phyloP scores from a whole-genome alignment of 108 stramenopile species.

The Tribonema minus region DNA sequence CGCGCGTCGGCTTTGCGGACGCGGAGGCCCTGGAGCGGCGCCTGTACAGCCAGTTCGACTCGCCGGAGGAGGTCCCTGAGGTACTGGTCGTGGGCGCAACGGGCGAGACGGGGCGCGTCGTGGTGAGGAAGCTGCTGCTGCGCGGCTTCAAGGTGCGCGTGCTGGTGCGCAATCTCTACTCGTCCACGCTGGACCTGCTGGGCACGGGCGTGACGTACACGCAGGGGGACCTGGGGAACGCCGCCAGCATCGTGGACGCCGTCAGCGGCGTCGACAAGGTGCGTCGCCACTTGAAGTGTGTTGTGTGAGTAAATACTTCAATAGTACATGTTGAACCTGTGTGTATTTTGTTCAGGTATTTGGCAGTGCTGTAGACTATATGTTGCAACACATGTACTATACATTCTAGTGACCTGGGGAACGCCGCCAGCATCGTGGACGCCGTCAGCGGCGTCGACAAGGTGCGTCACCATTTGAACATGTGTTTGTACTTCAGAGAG shows the following conservation, averaged over 20 bases:
- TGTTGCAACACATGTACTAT: too few species aligned
- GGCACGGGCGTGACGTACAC: slow-evolving; percentile 83
- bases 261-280: slow-evolving; percentile 86
- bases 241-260: slow-evolving; percentile 79
- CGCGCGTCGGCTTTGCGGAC: neutral
- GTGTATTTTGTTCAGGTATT: too few species aligned
- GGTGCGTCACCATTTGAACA: slow-evolving; percentile 74
- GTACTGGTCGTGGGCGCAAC: slow-evolving; percentile 83
- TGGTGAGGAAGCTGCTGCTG: slow-evolving; percentile 73
- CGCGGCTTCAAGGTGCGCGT: slow-evolving; percentile 72
- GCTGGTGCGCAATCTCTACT: slow-evolving; percentile 81
- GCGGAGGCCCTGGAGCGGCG: slow-evolving; percentile 30
- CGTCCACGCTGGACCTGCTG: slow-evolving; percentile 71
- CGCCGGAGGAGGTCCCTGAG: slow-evolving; percentile 30
- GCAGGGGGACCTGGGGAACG: slow-evolving; percentile 74
- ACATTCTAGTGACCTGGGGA: slow-evolving; percentile 71
- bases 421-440: slow-evolving; percentile 79
- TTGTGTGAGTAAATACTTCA: slow-evolving; percentile 71
- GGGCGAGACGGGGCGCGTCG: slow-evolving; percentile 69
- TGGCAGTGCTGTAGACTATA: too few species aligned
- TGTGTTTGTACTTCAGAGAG: too few species aligned
- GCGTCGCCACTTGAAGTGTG: too few species aligned
- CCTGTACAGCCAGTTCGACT: slow-evolving; percentile 26
- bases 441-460: slow-evolving; percentile 85
- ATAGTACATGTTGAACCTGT: too few species aligned